Evolutionary conservation across 169 alveolate genomes (phyloP), one percentile per base, ranked within the genome.

Genomic region (Cryptosporidium meleagridis): DNA sequence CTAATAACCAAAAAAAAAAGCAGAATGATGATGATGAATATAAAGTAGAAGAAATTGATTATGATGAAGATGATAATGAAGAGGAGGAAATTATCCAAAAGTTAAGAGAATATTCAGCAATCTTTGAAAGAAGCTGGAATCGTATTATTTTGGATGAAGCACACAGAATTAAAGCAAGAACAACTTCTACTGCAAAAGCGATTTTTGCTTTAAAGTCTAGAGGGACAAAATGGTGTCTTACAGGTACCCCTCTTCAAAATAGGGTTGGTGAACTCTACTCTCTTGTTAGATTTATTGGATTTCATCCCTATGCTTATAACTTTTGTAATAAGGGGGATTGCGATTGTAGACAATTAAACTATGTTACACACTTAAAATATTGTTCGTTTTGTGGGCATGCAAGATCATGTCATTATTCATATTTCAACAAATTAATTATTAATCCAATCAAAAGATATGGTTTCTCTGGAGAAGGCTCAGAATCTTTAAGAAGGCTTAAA

Each of bases 241-340:
- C 99, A 14, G 99, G 99, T 31, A 98, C 99, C 2, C 99, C 99
- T 8, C 95, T 98, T 26, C 98, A 97, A 92, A 98, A 98, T 93
- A 94, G 99, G 41, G 95, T 98, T 18, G 97, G 97, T 44, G 99
- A 98, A 89, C 94, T 98, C 75, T 97, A 96, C 95, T 93, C 98
- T 70, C 93, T 98, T 55, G 92, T 98, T 35, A 95, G 98, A 71
- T 97, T 97, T 91, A 70, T 98, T 65, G 96, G 95, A 93, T 96
- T 96, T 75, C 96, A 96, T 85, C 97, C 96, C 29, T 95, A 97
- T 93, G 97, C 98, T n/a, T 96, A 95, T 92, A 95, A 94, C 93
- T 93, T 95, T 92, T 96, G 98, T 93, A 93, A 93, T 71, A 94
- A 94, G 75, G 93, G 85, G 55, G 96, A 95, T 31, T 96, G 98